Base-by-base conservation (phyloP, 1,284 basidiomycete species). In the Ceratobasidium sp. region DNA sequence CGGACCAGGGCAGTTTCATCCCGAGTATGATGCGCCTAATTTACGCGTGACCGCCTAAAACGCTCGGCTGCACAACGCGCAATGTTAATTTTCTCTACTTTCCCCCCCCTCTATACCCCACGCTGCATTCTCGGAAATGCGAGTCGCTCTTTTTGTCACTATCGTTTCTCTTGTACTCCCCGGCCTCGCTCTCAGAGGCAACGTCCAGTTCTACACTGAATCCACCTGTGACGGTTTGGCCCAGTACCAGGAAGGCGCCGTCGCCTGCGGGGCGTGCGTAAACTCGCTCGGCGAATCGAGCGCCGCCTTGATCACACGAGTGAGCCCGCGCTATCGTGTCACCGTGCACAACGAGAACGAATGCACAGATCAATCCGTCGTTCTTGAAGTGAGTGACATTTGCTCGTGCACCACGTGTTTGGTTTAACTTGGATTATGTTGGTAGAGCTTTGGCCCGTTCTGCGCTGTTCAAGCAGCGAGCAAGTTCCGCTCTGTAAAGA, bases 381-480 rank as follows among this genome's bases (percentile, higher is more conserved):
- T 56, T 24, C 29, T 68, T 11, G 65, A 68, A 19, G 65, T 68
- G 27, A 14, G 65, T 56, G 2, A 11, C 2, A 6, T 8, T 41
- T 51, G 16, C 14, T 53, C 14, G 11, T 7, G 16, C 22, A 16
- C 16, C n/a, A 37, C n/a, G 9, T 2, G 2, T 22, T 3, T 22
- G 14, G 29, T 37, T 31, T 34, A 27, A 59, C 19, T 4, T 59
- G 19, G 6, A n/a, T 22, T 2, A 22, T 43, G 8, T 37, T 34
- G n/a, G 46, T 43, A 68, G 65, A 68, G n/a, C 24, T 48, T 34
- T 51, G 65, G 65, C 14, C 39, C 34, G 49, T 34, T 68, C 27
- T 68, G 65, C 41, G 65, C 49, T 39, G 34, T 68, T 54, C 65
- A 56, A 56, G 65, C 46, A 27, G 65, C 65, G 7, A 68, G 34